Evolutionary conservation across 1,139 yeast species (phyloP), one percentile per base, ranked within the genome.

Genomic region (Pichia sp.): DNA sequence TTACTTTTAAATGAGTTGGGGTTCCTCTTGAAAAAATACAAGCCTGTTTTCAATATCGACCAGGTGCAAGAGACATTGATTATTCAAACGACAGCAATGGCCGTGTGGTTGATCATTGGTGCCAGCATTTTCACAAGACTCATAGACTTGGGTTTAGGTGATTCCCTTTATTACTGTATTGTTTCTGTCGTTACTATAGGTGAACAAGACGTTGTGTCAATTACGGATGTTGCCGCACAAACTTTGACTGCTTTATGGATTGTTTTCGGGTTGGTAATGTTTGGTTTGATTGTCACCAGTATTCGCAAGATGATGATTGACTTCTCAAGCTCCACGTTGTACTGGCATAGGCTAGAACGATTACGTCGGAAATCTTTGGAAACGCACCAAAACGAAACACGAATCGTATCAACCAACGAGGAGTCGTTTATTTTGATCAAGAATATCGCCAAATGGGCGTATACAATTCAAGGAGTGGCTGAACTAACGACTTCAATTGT

Each of bases 171-270:
- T 66, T 88, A 78, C 66, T 83, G 90, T 63, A 78, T 81, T 19
- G 90, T 87, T 0, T 83, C 95, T 0, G 72, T 86, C 41, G 72
- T 87, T 47, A 90, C 97, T 0, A 78, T 90, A 46, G 97, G 97
- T 0, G 73, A 85, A 23, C 96, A 96, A 38, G 95, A 87, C 64
- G 75, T 85, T 40, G 72, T 76, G 0, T 92, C 96, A 0, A 23
- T n/a, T 2, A 23, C 36, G 32, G 42, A 60, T 0, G 68, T 77
- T 1, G 71, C 75, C 1, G 77, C 85, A 0, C 79, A 81, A 63
- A 84, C 84, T 0, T 70, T 87, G 59, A 75, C 78, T 0, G 72
- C 89, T 52, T 70, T 85, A 2, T 87, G 82, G 68, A 80, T 93
- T 3, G 68, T 87, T 34, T 71, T 80, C 8, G 96, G 96, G 1